Percentiles rank a stretch among this genome's conserved stretches.
phyloP scores from a whole-genome alignment of 2,329 filamentous ascomycete species.

The Colletotrichum trifolii region DNA sequence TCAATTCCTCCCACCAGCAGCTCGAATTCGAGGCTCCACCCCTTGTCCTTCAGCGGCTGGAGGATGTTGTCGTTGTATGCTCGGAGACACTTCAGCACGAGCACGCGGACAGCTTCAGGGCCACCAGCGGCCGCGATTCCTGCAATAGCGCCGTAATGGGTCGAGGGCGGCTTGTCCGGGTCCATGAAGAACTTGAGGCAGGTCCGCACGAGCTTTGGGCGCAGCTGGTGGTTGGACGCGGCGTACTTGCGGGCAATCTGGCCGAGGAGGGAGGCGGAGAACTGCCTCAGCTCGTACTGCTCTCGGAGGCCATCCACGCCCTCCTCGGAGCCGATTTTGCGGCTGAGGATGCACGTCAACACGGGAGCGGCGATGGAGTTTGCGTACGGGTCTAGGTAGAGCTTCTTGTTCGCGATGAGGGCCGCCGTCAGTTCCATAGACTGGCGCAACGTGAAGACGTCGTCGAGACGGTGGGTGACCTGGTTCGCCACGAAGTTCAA shows the following conservation, averaged over 20 bases:
- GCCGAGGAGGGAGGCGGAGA: slow-evolving; percentile 84
- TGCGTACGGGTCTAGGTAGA: slow-evolving; percentile 75
- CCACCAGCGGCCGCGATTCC: slow-evolving; percentile 84
- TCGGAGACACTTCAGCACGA: slow-evolving; percentile 67
- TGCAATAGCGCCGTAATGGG: slow-evolving; percentile 89
- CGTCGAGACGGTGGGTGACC: slow-evolving; percentile 92
- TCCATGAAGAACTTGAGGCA: slow-evolving; percentile 94
- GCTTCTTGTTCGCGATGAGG: slow-evolving; percentile 82
- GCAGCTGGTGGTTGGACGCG: slow-evolving; percentile 81
- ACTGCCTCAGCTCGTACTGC: slow-evolving; percentile 85
- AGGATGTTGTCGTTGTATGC: slow-evolving; percentile 65
- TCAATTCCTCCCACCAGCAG: slow-evolving; percentile 67
- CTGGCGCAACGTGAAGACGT: slow-evolving; percentile 87
- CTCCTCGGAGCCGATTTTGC: slow-evolving; percentile 75
- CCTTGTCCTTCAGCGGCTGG: slow-evolving; percentile 63
- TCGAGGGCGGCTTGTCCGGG: slow-evolving; percentile 81
- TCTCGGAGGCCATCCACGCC: slow-evolving; percentile 64
- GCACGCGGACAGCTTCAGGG: slow-evolving; percentile 65
- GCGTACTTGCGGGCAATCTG: slow-evolving; percentile 85
- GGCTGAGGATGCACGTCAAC: slow-evolving; percentile 89
- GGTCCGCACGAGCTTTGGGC: slow-evolving; percentile 89
- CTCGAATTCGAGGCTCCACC: slow-evolving; percentile 64
- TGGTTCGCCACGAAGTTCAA: slow-evolving; percentile 96
- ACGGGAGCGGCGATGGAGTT: slow-evolving; percentile 82
- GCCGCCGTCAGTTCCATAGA: slow-evolving; percentile 93